These are phyloP conservation scores for Microdochium bolleyi DNA, from an alignment of 2,329 filamentous ascomycete genomes.

Conservation along the genomic window DNA sequence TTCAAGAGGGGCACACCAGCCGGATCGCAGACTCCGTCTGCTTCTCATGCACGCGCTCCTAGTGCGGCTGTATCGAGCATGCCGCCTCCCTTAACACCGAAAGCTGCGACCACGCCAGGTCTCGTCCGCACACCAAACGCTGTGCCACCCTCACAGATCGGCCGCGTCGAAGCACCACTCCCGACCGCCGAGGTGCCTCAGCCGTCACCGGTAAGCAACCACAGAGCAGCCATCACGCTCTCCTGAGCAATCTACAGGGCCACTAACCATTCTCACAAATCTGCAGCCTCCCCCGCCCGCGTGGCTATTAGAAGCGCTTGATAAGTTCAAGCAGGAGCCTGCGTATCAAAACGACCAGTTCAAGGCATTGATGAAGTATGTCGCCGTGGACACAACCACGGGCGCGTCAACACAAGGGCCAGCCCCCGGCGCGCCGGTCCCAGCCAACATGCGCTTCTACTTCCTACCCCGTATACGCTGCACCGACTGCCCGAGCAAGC, in stretches of 20 bases:
- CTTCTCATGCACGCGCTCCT: constrained; percentile 39
- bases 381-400: constrained; percentile 66
- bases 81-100: constrained; percentile 24
- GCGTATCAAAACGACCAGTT: constrained; percentile 75
- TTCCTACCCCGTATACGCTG: constrained; percentile 88
- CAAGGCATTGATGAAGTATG: constrained; percentile 87
- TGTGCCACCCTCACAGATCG: constrained; percentile 47
- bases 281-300: constrained; percentile 71
- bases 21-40: constrained; percentile 33
- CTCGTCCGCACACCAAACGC: constrained; percentile 11
- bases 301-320: constrained; percentile 75
- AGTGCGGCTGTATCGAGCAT: constrained; percentile 26
- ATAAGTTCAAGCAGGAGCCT: constrained; percentile 52
- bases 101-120: constrained; percentile 12
- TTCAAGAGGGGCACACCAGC: constrained; percentile 31
- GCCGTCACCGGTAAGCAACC: constrained; percentile 51
- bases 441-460: constrained; percentile 63
- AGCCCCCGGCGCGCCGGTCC: constrained; percentile 39
- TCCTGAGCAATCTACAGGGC: constrained; percentile 19
- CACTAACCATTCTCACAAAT: constrained; percentile 14
- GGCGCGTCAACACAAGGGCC: constrained; percentile 52
- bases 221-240: constrained; percentile 7
- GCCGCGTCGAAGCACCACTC: constrained; percentile 61
- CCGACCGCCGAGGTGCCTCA: constrained; percentile 46
- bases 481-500: constrained; percentile 84